Base-by-base conservation (phyloP, 306 rosid genomes). In the Cicer pinnatifidum region DNA sequence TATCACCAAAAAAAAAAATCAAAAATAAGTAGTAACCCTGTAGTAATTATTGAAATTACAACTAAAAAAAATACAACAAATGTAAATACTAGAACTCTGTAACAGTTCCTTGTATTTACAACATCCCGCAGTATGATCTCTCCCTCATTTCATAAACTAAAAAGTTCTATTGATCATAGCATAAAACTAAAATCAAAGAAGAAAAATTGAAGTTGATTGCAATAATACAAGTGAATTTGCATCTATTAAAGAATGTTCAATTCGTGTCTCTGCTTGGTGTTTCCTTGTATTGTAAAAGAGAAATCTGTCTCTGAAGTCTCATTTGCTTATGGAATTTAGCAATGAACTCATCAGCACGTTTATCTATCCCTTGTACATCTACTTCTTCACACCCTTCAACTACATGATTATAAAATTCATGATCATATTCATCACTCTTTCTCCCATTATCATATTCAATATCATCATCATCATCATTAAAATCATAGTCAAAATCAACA, bases 341-440 rank as follows among this genome's bases (percentile, higher is more conserved):
- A 54, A 91, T 94, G 74, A 94, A 94, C 89, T 91, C 92, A 43
- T 91, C 97, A 0, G 97, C 98, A 61, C 73, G 86, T 73, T 20
- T 47, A 69, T 93, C 96, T 62, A 93, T 75, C 73, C 74, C 91
- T 59, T 82, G 71, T 15, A 44, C 84, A 15, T 63, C 74, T 9
- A 46, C n/a, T n/a, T 81, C 85, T 43, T 64, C 75, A 6, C 45
- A 67, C 10, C 28, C 71, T 13, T 67, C 75, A 23, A 35, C 12
- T 8, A 54, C 77, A 63, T 47, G 23, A 48, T 28, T 28, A 28
- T 23, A 5, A 23, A 10, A 60, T 51, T 80, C 71, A 4, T 40
- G 67, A 1, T 58, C 43, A 8, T 3, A 7, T 0, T 78, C 71
- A 7, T 11, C 44, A 28, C 64, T 84, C 78, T 57, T 76, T 81